phyloP scores from a whole-genome alignment of 441 rosid genomes.

The Aleurites moluccanus region DNA sequence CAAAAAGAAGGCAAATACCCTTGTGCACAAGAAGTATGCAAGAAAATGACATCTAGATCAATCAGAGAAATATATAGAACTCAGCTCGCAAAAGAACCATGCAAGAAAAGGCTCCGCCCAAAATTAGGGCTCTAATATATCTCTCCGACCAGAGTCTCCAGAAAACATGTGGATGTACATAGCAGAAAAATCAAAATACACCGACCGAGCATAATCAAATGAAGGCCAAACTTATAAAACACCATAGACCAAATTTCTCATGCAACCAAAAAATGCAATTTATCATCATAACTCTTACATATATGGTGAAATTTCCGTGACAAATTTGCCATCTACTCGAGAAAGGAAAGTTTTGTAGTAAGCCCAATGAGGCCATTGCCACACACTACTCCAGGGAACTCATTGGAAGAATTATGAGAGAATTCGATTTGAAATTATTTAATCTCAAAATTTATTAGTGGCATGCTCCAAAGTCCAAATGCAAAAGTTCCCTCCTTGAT shows the following conservation, averaged over 20 bases:
- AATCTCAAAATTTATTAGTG: neutral
- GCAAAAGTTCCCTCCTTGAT: neutral
- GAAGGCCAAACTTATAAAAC: neutral
- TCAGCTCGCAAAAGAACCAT: neutral
- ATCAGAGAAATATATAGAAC: neutral
- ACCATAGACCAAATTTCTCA: neutral
- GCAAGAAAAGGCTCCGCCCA: neutral
- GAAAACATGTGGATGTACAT: neutral
- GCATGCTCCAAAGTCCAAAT: neutral
- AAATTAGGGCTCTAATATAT: neutral
- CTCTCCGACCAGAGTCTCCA: neutral
- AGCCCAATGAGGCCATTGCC: neutral
- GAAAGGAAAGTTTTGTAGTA: neutral
- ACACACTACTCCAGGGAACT: neutral
- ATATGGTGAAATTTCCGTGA: neutral
- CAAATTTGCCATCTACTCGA: neutral
- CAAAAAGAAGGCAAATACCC: neutral
- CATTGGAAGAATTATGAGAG: neutral
- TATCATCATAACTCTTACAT: neutral
- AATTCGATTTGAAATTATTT: neutral
- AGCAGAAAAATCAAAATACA: neutral
- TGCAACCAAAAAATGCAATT: neutral
- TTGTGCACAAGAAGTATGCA: neutral
- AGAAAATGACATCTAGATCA: constrained; percentile 2
- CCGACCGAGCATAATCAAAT: neutral